Evolutionary conservation across 2,329 filamentous ascomycete genomes (phyloP), one percentile per base, ranked within the genome.

Genomic region (Neonectria sp.): DNA sequence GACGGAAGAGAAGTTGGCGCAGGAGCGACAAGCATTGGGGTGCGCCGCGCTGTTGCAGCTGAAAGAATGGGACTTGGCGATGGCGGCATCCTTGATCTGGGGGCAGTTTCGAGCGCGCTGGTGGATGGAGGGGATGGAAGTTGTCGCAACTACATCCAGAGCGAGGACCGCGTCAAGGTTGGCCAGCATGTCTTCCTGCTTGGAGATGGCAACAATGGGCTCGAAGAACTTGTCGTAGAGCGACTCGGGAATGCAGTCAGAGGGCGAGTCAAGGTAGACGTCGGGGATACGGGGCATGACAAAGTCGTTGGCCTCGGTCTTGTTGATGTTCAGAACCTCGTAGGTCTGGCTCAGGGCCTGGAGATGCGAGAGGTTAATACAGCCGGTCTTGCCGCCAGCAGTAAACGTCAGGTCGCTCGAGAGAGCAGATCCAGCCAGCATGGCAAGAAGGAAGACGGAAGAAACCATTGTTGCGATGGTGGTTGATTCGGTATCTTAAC

Each of bases 141-240:
- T n/a, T n/a, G 13, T 31, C 11, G 43, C 40, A 31, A 35, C n/a
- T 3, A 33, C 40, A 27, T 67, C 67, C 9, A 65, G 55, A 25
- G 35, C 37, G 1, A 66, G 66, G 5, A 60, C 27, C 12, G 60
- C 43, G n/a, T 57, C 59, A 4, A 52, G 46, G 46, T 60, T 61
- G 31, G 64, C 45, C 1, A 70, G 63, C n/a, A 70, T 52, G 17
- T 70, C 49, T 12, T 70, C 40, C 21, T 70, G 17, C 59, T 70
- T 70, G 46, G 68, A 46, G 33, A 70, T 46, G 21, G 59, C 63
- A 8, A 70, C 68, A 17, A 70, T 60, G 40, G 67, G 63, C 40
- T 69, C 67, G 24, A 69, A 70, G 59, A 69, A 70, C 31, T 60
- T 17, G 25, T 69, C 67, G 17, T 52, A 70, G 29, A 70, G 68